These are phyloP conservation scores for Eimeria maxima DNA, from an alignment of 169 alveolate genomes.

Conservation along the genomic window DNA sequence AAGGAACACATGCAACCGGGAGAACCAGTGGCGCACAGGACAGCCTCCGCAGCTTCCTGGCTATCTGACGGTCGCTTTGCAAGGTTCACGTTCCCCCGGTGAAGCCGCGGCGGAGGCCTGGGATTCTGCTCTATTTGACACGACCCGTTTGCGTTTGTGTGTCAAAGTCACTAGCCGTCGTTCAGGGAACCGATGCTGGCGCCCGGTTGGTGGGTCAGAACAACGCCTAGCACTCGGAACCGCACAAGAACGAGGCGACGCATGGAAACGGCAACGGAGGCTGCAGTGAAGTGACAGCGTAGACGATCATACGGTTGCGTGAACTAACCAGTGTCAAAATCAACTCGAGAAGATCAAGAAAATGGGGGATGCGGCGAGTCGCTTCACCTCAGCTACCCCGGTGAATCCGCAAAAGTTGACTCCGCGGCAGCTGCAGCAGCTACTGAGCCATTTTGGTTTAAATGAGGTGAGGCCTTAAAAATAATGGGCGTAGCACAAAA, in stretches of 20 bases:
- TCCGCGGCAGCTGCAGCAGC: slow-evolving; percentile 60
- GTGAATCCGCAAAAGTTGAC: slow-evolving; percentile 65
- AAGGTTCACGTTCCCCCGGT: not conserved
- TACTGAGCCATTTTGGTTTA: slow-evolving; percentile 53
- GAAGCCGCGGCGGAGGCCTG: not conserved
- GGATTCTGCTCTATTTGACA: not conserved
- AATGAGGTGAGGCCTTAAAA: slow-evolving; percentile 11
- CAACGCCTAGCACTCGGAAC: slow-evolving; percentile 6
- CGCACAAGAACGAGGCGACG: slow-evolving; percentile 2
- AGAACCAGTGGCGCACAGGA: not conserved
- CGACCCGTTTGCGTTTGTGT: not conserved
- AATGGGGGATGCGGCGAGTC: slow-evolving; percentile 72
- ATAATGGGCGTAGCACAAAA: no score
- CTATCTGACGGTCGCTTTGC: slow-evolving; percentile 18
- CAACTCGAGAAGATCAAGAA: not conserved
- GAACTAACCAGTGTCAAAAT: no score
- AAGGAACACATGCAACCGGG: not conserved
- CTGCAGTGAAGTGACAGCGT: slow-evolving; percentile 32
- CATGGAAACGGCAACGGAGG: slow-evolving; percentile 15
- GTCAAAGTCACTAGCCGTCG: slow-evolving; percentile 18
- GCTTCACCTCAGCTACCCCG: slow-evolving; percentile 50
- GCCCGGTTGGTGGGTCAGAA: slow-evolving; percentile 46
- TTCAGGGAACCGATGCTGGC: slow-evolving; percentile 65
- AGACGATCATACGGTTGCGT: no score
- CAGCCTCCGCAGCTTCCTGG: not conserved